Conservation (phyloP, 129 eudicot genomes). For the Logfia minima region DNA sequence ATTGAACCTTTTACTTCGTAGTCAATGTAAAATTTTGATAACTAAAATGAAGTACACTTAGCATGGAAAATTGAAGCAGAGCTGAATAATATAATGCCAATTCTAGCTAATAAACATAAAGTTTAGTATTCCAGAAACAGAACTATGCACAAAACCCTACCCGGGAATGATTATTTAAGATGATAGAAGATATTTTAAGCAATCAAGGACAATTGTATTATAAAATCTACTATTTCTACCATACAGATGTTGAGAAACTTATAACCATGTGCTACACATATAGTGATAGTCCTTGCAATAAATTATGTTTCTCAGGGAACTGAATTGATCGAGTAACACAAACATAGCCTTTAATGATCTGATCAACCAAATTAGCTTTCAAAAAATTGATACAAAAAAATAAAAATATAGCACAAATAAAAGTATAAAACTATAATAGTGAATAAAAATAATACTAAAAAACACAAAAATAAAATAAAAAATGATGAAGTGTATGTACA, state of each 20-base stretch:
- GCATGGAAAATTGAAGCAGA: neutral
- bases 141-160: slow-evolving; percentile 7
- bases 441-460: neutral
- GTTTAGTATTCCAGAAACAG: slow-evolving; percentile 6
- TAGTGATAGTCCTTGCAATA: slow-evolving; percentile 4
- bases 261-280: slow-evolving; percentile 12
- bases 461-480: slow-evolving; percentile 4
- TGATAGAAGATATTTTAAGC: slow-evolving; percentile 18
- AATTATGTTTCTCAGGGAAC: slow-evolving; percentile 10
- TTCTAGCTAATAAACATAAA: slow-evolving; percentile 3
- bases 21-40: neutral
- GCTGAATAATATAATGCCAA: slow-evolving; percentile 9
- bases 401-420: neutral
- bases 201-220: slow-evolving; percentile 21
- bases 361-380: slow-evolving; percentile 25
- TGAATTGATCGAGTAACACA: neutral
- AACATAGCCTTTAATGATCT: neutral
- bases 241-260: slow-evolving; percentile 6
- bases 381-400: neutral
- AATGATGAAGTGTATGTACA: slow-evolving; percentile 43
- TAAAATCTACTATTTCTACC: neutral
- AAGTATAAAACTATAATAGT: neutral
- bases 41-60: neutral
- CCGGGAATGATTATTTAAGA: neutral
- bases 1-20: neutral